Evolutionary conservation across 1,139 yeast species (phyloP), one percentile per base, ranked within the genome.

Genomic region (Kodamaea fungicola): DNA sequence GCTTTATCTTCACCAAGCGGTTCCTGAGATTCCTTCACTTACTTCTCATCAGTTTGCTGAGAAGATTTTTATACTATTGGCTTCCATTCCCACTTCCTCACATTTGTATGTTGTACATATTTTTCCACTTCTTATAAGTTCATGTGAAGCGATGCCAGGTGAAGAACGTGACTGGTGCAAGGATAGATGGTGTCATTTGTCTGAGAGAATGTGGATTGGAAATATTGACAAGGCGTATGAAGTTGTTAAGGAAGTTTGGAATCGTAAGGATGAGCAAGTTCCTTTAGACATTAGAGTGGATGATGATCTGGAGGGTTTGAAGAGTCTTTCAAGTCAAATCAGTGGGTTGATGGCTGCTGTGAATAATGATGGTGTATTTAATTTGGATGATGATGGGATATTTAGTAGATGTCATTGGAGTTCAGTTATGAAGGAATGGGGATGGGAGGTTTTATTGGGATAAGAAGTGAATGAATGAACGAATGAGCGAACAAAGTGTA

Each of bases 201-300:
- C 74, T 12, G 67, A 73, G 12, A 68, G 69, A 49, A 64, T 81
- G 67, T 76, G 83, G 78, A 69, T 80, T 35, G 85, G 86, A 1
- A 81, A 79, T 42, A 74, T 80, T 23, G 83, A 79, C 47, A 62
- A 83, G 28, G 79, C 87, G 0, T 62, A 76, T 38, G 86, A 80
- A 46, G 83, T 81, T n/a, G 82, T 80, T 24, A 74, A 76, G 43
- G 87, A 81, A 50, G 86, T 80, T 4, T 80, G 88, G 87, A 62
- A 70, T 34, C 59, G 87, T 12, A 78, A 77, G 42, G 83, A 80
- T 46, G 65, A 61, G 25, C 52, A 65, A 22, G 33, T 51, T 31
- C 25, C n/a, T 21, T 23, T 27, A 30, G 8, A 28, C 30, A n/a
- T 24, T 12, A 8, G 31, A 25, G 6, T 44, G 52, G 31, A 40